Conservation (phyloP, 2,329 filamentous ascomycete species). For the Aspergillus fumigatiaffinis region DNA sequence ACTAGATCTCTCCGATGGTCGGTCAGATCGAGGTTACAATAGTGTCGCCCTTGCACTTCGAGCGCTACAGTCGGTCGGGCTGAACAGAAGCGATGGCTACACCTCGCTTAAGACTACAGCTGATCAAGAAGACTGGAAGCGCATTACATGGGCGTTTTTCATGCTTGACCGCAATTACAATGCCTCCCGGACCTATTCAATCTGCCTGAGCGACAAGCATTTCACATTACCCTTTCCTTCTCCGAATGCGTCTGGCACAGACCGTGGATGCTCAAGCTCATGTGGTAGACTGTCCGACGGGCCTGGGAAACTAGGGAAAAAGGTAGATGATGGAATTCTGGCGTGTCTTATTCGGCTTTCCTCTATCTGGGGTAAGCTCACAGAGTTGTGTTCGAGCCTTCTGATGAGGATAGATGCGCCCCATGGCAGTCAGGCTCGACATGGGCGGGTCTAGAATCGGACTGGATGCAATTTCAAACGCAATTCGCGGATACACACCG, state of each 20-base stretch:
- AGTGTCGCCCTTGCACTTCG: constrained; percentile 20
- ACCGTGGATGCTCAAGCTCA: neutral
- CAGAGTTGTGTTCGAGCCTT: constrained; percentile 22
- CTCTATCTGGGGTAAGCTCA: constrained; percentile 22
- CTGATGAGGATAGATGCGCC: constrained; percentile 9
- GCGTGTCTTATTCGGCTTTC: constrained; percentile 20
- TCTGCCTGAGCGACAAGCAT: constrained; percentile 22
- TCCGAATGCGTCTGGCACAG: neutral
- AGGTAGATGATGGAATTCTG: constrained; percentile 19
- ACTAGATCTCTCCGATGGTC: constrained; percentile 22
- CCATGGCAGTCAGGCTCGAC: constrained; percentile 24
- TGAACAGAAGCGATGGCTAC: constrained; percentile 15
- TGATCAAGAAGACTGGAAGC: constrained; percentile 13
- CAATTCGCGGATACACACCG: constrained; percentile 25
- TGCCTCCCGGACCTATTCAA: constrained; percentile 21
- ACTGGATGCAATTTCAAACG: constrained; percentile 25
- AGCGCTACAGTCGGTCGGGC: constrained; percentile 17
- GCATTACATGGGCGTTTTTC: constrained; percentile 24
- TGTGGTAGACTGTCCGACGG: constrained; percentile 14
- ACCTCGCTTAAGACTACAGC: neutral
- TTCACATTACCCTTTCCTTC: constrained; percentile 20
- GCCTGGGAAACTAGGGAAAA: constrained; percentile 14
- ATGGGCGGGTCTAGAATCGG: constrained; percentile 20
- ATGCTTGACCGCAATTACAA: constrained; percentile 25
- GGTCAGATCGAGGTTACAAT: constrained; percentile 16